Base-by-base conservation (phyloP, 345 rosid species). In the Pugionium cornutum region DNA sequence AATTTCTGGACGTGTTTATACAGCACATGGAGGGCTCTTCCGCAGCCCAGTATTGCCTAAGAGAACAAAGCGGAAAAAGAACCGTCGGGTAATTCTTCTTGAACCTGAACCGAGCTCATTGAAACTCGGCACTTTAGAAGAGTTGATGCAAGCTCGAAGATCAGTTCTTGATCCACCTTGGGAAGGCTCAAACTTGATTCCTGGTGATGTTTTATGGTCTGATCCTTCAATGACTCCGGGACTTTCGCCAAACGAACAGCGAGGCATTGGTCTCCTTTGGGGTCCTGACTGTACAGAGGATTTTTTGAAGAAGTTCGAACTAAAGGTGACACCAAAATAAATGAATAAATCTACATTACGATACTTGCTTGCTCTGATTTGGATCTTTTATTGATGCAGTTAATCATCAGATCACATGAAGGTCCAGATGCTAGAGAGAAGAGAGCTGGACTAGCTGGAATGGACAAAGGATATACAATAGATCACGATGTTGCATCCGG, bases 381-480 rank as follows among this genome's bases (percentile, higher is more conserved):
- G 39, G 51, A 64, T 40, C 35, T 26, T 32, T 74, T 75, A 56
- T 67, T 74, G 74, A 50, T 65, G 75, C 86, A 92, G 97, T 82
- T 92, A 76, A 89, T 92, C 67, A 92, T 92, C 62, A 86, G 98
- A 82, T 92, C 97, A 55, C 98, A 92, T 81, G 98, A 92, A 83
- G 97, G 98, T 45, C 97, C 98, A 5, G 96, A 92, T 80, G 97
- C 98, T 27, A 89, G 98, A 80, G 97, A 89, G 76, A 92, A 90
- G 76, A 79, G 98, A 72, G 75, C 80, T 64, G 91, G 89, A 64
- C 83, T 90, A 73, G 81, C 75, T 30, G 84, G 89, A 57, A 92
- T 92, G 98, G 87, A 88, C 67, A 50, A 81, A 62, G 98, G 98
- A 25, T 92, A 88, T 73, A 88, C 97, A 31, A 79, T 92, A 67